Evolutionary conservation across 371 early-diverging fungal species (phyloP), one percentile per base, ranked within the genome.

Genomic region (Mortierella polycephala): DNA sequence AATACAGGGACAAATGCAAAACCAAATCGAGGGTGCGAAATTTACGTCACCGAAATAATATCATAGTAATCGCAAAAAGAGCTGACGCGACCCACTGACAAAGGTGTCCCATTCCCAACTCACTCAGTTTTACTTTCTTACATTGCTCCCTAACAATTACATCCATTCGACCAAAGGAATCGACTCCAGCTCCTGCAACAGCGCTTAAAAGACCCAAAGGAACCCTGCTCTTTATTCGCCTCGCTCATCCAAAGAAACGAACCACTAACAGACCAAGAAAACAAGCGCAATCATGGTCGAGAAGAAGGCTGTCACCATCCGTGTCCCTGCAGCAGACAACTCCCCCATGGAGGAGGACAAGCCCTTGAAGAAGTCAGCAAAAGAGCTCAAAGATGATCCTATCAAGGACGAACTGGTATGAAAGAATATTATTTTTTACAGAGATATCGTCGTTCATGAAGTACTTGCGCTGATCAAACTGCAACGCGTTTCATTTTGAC

Each of bases 301-400:
- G 66, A 71, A 65, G 56, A 77, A 77, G 52, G 77, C 54, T 47
- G 77, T 62, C 49, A 65, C 69, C 47, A 77, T 77, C 60, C 61
- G 59, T n/a, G 77, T 77, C 50, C 77, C 77, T 56, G 77, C 77
- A 18, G 77, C 77, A 60, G 77, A 77, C 61, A 77, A 77, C 47
- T 67, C 77, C 30, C 72, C 77, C 47, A 68, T 77, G 77, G 77
- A 77, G 55, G 77, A 77, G 62, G 77, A 77, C 59, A 77, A 77
- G 65, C 77, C 77, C 47, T 54, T 77, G 59, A 77, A 77, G 72
- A 77, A 77, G 66, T 51, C 77, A 9, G 72, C 77, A 59, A 77
- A 62, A 50, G 77, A 77, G 41, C 77, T 77, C 54, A 77, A 77
- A 57, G 77, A 77, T 68, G 77, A 72, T 7, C 77, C 77, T 23